phyloP scores from a whole-genome alignment of 345 rosid genomes.

The Excoecaria cochinchinensis region DNA sequence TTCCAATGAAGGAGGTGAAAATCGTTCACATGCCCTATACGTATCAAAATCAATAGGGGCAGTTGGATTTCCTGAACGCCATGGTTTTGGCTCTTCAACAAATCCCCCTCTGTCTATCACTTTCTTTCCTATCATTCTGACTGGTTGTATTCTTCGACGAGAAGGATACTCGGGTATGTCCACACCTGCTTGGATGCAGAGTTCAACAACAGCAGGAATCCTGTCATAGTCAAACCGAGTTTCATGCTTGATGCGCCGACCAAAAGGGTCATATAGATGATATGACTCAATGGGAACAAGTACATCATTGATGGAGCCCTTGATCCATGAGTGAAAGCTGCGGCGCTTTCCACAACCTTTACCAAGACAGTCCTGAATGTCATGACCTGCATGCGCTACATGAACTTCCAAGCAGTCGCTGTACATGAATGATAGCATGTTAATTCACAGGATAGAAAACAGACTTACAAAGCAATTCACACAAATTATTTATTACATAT shows the following conservation, averaged over 20 bases:
- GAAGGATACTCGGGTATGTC: slow-evolving; percentile 81
- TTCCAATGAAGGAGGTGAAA: slow-evolving; percentile 48
- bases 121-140: slow-evolving; percentile 75
- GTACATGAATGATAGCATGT: slow-evolving; percentile 20
- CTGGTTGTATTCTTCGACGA: slow-evolving; percentile 66
- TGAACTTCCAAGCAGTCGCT: slow-evolving; percentile 84
- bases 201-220: slow-evolving; percentile 82
- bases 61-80: slow-evolving; percentile 42
- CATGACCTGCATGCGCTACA: slow-evolving; percentile 65
- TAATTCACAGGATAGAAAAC: neutral
- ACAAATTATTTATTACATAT: neutral
- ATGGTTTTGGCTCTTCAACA: slow-evolving; percentile 54
- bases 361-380: slow-evolving; percentile 62
- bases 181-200: slow-evolving; percentile 87
- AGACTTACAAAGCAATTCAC: neutral
- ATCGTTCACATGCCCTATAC: slow-evolving; percentile 51
- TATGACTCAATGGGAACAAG: slow-evolving; percentile 84
- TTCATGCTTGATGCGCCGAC: slow-evolving; percentile 67
- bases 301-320: slow-evolving; percentile 64
- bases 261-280: slow-evolving; percentile 86
- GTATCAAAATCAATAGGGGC: slow-evolving; percentile 69
- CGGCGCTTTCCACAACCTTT: slow-evolving; percentile 39
- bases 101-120: slow-evolving; percentile 71
- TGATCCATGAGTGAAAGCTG: slow-evolving; percentile 71
- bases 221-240: slow-evolving; percentile 80